Base-by-base conservation (phyloP, 345 rosid species). In the Excoecaria agallocha region DNA sequence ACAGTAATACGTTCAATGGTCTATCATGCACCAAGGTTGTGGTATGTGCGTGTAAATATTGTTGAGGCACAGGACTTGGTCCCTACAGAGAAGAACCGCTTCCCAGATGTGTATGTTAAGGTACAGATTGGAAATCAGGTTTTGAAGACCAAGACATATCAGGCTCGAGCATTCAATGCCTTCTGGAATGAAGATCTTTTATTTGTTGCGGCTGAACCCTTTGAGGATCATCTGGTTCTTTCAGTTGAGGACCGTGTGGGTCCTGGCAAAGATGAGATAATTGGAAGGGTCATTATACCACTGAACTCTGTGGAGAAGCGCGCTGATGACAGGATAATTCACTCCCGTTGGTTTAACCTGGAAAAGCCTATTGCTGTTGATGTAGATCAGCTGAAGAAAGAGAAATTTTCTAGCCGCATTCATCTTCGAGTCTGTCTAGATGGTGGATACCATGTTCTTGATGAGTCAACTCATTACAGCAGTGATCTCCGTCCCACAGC, bases 381-480 rank as follows among this genome's bases (percentile, higher is more conserved):
- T 67, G 74, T 80, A 12, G 83, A 80, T 60, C 83, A 80, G 72
- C 8, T 68, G 65, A 80, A 80, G 74, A 80, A 80, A 50, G 83
- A 76, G 22, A 80, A 76, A 68, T 80, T 80, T 64, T 72, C 79
- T 19, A 80, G 83, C 54, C 83, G 79, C 5, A 80, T 80, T 24
- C 83, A 76, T 51, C 77, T 80, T 50, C 79, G 82, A 71, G 58
- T 68, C 73, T 67, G 83, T 50, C 70, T 80, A 52, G 83, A 80
- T 59, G 83, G 83, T 52, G 83, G 83, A 10, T 80, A 80, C 70
- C 83, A 80, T 72, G 83, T 80, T 71, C 77, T 80, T 49, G 83
- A 80, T 39, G 83, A 80, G 56, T 80, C 83, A 45, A 80, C 83
- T 52, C 69, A 76, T 35, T 80, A 76, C 69, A 80, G 82, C 64